Conservation (phyloP, 2,329 filamentous ascomycete genomes). For the Cryphonectria naterciae region DNA sequence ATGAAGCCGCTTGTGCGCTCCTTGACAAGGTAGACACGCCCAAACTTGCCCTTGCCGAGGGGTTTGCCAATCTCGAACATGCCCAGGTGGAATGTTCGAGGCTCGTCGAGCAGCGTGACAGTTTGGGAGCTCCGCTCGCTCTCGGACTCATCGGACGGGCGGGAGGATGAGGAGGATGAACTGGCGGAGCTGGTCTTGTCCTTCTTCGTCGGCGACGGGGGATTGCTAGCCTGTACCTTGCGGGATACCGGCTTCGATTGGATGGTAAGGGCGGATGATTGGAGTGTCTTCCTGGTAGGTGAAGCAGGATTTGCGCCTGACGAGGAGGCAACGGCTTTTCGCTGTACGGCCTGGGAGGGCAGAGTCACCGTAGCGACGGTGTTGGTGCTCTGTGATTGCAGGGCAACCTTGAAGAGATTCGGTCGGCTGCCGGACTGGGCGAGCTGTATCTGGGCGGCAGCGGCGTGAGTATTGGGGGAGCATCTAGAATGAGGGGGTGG, state of each 20-base stretch:
- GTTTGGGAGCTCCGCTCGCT: slow-evolving; percentile 62
- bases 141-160: slow-evolving; percentile 54
- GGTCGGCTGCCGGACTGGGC: slow-evolving; percentile 65
- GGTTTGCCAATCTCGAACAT: slow-evolving; percentile 94
- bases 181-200: slow-evolving; percentile 46
- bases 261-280: slow-evolving; percentile 63
- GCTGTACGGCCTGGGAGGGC: slow-evolving; percentile 67
- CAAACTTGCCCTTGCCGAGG: slow-evolving; percentile 86
- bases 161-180: slow-evolving; percentile 29
- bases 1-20: slow-evolving; percentile 81
- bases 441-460: slow-evolving; percentile 47
- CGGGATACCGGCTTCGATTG: slow-evolving; percentile 67
- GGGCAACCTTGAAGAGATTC: slow-evolving; percentile 83
- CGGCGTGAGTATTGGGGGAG: slow-evolving; percentile 11
- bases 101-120: slow-evolving; percentile 44
- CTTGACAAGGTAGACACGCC: slow-evolving; percentile 81
- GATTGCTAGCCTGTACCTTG: slow-evolving; percentile 44
- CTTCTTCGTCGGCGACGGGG: slow-evolving; percentile 59
- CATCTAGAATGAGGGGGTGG: not conserved
- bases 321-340: slow-evolving; percentile 42
- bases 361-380: slow-evolving; percentile 68
- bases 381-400: slow-evolving; percentile 77
- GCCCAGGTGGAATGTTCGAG: slow-evolving; percentile 79
- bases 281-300: slow-evolving; percentile 25
- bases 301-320: slow-evolving; percentile 31